These are phyloP conservation scores for Acanthamoeba polyphaga DNA, from an alignment of 208 protist genomes.

Conservation along the genomic window DNA sequence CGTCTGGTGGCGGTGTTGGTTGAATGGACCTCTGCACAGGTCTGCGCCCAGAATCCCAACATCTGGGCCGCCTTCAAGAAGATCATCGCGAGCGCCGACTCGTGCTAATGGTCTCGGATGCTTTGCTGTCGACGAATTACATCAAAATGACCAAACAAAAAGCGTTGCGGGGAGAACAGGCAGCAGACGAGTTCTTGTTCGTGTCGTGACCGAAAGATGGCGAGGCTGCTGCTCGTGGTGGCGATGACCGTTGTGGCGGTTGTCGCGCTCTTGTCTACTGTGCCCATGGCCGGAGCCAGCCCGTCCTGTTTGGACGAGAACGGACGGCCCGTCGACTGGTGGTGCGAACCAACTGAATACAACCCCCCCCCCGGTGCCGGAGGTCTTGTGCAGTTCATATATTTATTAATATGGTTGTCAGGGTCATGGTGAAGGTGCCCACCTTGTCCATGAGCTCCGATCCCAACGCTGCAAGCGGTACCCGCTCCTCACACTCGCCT, in stretches of 20 bases:
- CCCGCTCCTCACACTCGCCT: no score
- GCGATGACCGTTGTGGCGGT: not conserved
- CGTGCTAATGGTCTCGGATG: not conserved
- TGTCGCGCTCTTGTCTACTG: not conserved
- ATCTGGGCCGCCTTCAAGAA: constrained; percentile 26
- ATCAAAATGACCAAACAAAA: no score
- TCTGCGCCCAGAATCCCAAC: constrained; percentile 28
- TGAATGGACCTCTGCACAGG: not conserved
- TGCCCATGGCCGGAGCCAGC: not conserved
- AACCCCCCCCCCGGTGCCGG: not conserved
- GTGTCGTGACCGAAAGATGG: no score
- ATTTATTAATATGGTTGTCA: not conserved
- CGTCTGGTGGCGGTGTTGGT: not conserved
- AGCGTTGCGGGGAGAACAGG: no score
- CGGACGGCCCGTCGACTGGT: constrained; percentile 83
- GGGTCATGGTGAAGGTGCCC: constrained; percentile 41
- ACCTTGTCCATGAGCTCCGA: not conserved
- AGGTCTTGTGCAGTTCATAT: no score
- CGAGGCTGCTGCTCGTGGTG: no score
- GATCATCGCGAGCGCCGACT: not conserved
- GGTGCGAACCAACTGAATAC: constrained; percentile 44
- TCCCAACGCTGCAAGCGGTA: constrained; percentile 28
- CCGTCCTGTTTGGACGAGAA: constrained; percentile 74
- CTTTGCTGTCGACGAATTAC: not conserved
- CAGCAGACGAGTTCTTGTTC: no score